Base-by-base conservation (phyloP, 106 monocot genomes). In the Platanthera zijinensis region DNA sequence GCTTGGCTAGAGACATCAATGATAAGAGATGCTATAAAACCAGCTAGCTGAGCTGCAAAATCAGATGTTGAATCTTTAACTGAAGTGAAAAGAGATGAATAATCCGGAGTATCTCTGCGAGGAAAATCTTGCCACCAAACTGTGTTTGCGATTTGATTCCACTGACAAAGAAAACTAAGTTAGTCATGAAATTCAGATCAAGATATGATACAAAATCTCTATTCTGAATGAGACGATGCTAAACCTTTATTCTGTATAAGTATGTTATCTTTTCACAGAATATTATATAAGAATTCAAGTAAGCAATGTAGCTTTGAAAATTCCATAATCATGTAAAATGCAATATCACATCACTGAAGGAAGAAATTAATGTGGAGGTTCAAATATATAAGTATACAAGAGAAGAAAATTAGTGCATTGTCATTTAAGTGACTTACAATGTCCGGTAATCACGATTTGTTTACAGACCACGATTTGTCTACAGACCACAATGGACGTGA, bases 111-210 rank as follows among this genome's bases (percentile, higher is more conserved):
- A 74, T 73, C 81, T 80, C 84, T 83, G 18, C 79, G 54, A 81
- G 91, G 91, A 80, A 94, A 94, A 79, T 94, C 94, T 91, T 94
- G 91, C 85, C 81, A 91, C 94, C 94, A 94, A 61, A 94, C 85
- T 49, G 94, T 91, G 74, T 94, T 94, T 69, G 91, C 91, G 75
- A 94, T 80, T 56, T 87, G 83, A 57, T 89, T 85, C 94, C 94
- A 94, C 94, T 94, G 89, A 17, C 30, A 86, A 72, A 74, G 49
- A 30, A 81, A 76, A 48, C 18, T 50, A 73, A 63, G 21, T 48
- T 17, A 48, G 6, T 70, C 21, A 15, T 70, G 48, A 50, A 18
- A 46, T 61, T 59, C 73, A 73, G 48, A 21, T 2, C 10, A 45
- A 50, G 12, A 12, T 48, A 51, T 28, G 52, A 75, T 79, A 57